These are phyloP conservation scores for Poa pratensis DNA, from an alignment of 176 grass and related monocot species.

Conservation along the genomic window DNA sequence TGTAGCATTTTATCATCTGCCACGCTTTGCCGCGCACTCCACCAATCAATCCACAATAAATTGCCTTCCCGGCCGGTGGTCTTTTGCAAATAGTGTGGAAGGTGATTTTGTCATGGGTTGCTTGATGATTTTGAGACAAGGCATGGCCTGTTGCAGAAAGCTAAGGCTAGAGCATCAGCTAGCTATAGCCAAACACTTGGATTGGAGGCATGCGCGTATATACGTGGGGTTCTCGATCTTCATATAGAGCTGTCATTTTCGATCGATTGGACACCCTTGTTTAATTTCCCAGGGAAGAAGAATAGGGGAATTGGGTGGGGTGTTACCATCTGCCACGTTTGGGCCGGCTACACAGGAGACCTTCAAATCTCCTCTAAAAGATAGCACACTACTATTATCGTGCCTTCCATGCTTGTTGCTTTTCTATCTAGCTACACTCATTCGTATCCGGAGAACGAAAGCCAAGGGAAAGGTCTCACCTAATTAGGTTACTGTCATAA, in stretches of 20 bases:
- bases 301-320: constrained; percentile 32
- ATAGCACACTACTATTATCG: neutral
- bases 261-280: neutral
- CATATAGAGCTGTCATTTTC: constrained; percentile 21
- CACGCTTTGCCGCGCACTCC: neutral
- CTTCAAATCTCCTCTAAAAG: neutral
- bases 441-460: neutral
- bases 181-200: constrained; percentile 3
- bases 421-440: neutral
- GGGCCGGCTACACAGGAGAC: constrained; percentile 19
- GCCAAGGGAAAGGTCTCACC: neutral
- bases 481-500: neutral
- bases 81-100: neutral
- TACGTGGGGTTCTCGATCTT: neutral
- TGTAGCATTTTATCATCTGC: neutral
- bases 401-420: neutral
- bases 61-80: neutral
- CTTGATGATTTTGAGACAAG: neutral
- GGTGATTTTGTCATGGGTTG: neutral
- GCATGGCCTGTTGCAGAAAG: neutral
- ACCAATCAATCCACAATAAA: neutral
- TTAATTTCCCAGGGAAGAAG: constrained; percentile 3
- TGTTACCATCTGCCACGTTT: constrained; percentile 18
- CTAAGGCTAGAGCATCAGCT: neutral
- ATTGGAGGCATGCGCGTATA: neutral